These are phyloP conservation scores for Diplosphaera chodatii DNA, from an alignment of 139 green algal species.

Conservation along the genomic window DNA sequence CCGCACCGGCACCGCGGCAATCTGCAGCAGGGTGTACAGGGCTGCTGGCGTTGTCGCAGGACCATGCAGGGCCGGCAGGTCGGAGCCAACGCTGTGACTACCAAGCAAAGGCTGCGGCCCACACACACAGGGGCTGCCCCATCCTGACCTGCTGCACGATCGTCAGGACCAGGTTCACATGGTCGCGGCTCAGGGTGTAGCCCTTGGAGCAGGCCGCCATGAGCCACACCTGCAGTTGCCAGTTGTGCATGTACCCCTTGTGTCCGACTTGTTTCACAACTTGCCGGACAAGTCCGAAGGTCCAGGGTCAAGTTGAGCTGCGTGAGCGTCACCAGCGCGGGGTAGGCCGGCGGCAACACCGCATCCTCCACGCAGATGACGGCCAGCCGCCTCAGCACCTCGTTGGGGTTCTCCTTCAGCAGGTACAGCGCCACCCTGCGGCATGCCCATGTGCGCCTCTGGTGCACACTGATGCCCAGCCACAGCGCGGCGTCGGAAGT, in stretches of 20 bases:
- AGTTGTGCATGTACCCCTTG: no score
- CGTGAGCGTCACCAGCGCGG: not conserved
- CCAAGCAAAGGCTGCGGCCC: no score
- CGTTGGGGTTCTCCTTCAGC: conserved; percentile 26
- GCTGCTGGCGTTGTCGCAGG: no score
- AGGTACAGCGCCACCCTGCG: conserved; percentile 29
- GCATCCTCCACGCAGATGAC: conserved; percentile 57
- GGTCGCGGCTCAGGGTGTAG: conserved; percentile 1
- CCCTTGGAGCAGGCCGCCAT: conserved; percentile 42
- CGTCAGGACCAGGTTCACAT: not conserved
- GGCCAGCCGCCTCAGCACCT: conserved; percentile 39
- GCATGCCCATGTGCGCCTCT: no score
- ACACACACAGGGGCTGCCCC: no score
- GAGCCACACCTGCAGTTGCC: conserved; percentile 37
- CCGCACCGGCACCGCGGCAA: conserved; percentile 26
- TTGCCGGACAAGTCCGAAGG: no score
- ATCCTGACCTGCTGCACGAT: not conserved
- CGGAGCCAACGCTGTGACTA: no score
- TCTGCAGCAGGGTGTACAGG: conserved; percentile 31
- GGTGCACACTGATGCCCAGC: no score
- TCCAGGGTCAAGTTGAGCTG: not conserved
- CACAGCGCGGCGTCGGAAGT: no score
- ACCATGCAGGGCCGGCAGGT: no score
- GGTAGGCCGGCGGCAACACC: conserved; percentile 45
- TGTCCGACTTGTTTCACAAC: no score